Percentiles rank a stretch among this genome's conserved stretches.
phyloP scores from a whole-genome alignment of 2,329 filamentous ascomycete genomes.

The Cercospora sp. region DNA sequence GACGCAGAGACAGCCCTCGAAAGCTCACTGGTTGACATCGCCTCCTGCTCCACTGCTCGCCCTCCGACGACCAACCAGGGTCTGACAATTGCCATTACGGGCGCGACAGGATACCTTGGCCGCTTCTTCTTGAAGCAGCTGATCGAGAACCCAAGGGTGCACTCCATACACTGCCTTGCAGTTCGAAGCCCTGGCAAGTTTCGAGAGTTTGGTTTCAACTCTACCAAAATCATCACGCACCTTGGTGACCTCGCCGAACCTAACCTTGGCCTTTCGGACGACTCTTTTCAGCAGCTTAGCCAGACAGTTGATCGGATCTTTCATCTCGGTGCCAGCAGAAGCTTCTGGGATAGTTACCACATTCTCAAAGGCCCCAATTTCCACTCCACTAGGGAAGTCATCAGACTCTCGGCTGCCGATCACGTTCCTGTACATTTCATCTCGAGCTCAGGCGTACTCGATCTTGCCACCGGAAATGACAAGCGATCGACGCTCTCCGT shows the following conservation, averaged over 20 bases:
- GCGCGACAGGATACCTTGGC: slow-evolving; percentile 2
- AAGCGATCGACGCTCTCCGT: neutral
- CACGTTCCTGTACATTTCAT: neutral
- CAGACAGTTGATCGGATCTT: neutral
- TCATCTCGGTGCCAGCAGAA: neutral
- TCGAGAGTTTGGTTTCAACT: neutral
- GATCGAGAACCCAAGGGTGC: neutral
- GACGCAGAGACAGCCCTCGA: neutral
- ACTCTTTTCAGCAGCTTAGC: neutral
- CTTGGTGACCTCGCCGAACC: neutral
- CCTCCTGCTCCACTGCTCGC: neutral
- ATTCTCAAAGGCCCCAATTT: neutral
- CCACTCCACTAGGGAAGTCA: neutral
- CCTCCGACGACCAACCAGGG: neutral
- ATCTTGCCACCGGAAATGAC: neutral
- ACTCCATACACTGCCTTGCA: neutral
- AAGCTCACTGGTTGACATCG: neutral
- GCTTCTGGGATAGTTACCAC: neutral
- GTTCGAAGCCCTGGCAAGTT: neutral
- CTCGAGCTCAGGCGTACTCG: neutral
- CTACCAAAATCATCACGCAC: neutral
- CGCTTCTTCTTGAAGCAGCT: neutral
- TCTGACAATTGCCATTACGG: neutral
- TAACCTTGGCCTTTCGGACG: neutral
- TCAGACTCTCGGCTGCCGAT: neutral